Evolutionary conservation across 805 yeast genomes (phyloP), one percentile per base, ranked within the genome.

Genomic region (Saturnispora galanensis): DNA sequence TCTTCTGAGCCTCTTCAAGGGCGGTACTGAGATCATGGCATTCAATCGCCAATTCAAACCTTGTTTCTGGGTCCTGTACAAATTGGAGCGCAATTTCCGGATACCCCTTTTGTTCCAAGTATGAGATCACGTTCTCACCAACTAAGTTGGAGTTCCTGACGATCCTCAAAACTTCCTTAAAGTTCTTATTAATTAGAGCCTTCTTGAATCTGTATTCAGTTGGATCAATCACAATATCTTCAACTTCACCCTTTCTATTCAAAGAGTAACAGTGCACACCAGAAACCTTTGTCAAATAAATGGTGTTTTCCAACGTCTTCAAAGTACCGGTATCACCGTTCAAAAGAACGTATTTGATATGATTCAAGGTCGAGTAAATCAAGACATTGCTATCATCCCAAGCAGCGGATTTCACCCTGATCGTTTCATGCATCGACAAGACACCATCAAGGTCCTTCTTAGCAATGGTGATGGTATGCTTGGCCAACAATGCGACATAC

Each of bases 81-180:
- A 93, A 94, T 64, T 90, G 97, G 50, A 93, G 73, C 2, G 99
- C 98, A 63, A 93, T 81, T 66, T 93, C 99, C 26, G 98, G 97
- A 62, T 83, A 90, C 2, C 98, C 99, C 59, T 86, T 78, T 69
- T 89, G 83, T 63, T 93, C 95, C 57, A 93, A 73, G 63, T 90
- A 93, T 4, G 94, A 93, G 62, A 93, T 89, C 59, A 93, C 93
- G 62, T 89, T 87, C 69, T 94, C 97, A 52, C 99, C 99, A 42
- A 93, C 98, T 59, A 93, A 73, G 57, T 85, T 88, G 17, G 97
- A 89, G 47, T 75, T 79, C 58, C 79, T 81, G 64, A 93, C 93
- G 53, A 93, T 78, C 53, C 96, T 77, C 53, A 89, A 73, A 15
- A 93, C 97, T 66, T 93, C 98, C 53, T 77, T 78, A 68, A 87